A percentile compares a stretch with the other conserved stretches of the same genome.
Evolutionary conservation across 1,284 basidiomycete species (phyloP).

Genomic region (Puccinia triticina): DNA sequence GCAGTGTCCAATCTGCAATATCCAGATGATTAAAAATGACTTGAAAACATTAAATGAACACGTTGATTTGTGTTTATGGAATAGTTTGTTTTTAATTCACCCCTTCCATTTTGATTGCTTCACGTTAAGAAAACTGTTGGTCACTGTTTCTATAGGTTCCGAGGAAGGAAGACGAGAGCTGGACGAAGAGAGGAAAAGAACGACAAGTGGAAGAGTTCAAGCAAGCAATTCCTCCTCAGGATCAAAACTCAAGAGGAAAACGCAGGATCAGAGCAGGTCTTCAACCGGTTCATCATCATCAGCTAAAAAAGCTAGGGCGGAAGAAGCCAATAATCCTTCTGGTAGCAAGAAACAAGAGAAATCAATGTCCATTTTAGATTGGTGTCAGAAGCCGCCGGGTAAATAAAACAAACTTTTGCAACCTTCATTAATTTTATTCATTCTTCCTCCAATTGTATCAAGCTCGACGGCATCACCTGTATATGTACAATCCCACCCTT

Average conservation of each 20-base stretch:
- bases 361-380: constrained; percentile 15
- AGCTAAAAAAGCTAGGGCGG: not conserved
- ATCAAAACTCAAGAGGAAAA: not conserved
- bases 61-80: constrained; percentile 34
- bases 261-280: not conserved
- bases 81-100: not conserved
- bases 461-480: too few relatives aligned
- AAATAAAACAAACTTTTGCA: not conserved
- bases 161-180: constrained; percentile 5
- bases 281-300: not conserved
- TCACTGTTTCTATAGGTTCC: not conserved
- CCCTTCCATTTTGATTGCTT: not conserved
- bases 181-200: not conserved
- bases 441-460: too few relatives aligned
- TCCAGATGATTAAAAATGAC: not conserved
- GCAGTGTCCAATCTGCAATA: constrained; percentile 30
- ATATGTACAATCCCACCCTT: too few relatives aligned
- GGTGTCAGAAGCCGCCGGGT: constrained; percentile 5
- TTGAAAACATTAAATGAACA: constrained; percentile 25
- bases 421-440: too few relatives aligned
- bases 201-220: not conserved
- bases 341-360: not conserved
- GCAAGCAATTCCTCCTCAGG: not conserved
- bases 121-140: not conserved
- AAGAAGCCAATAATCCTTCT: not conserved